These are phyloP conservation scores for Puccinia novopanici DNA, from an alignment of 1,284 basidiomycete genomes.

Conservation along the genomic window DNA sequence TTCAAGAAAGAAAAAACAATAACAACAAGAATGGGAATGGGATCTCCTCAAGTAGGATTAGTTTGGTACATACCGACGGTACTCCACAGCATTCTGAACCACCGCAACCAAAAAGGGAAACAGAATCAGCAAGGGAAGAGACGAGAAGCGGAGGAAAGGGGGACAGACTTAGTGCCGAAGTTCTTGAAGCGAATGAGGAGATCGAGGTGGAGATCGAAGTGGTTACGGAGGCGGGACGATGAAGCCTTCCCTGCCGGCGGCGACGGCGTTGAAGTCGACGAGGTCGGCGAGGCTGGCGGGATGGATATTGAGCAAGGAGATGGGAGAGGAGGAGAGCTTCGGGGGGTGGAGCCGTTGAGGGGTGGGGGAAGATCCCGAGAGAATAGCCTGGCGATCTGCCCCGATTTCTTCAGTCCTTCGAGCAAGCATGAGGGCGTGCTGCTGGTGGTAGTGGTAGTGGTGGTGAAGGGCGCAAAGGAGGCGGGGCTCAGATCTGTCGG, in stretches of 20 bases:
- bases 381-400: neutral
- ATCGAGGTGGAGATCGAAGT: neutral
- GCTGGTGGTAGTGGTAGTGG: too few relatives aligned
- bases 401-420: neutral
- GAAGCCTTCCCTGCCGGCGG: slow-evolving; percentile 11
- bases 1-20: neutral
- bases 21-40: neutral
- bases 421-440: neutral
- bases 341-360: neutral
- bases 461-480: too few relatives aligned
- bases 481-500: neutral
- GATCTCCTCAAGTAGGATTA: slow-evolving; percentile 4
- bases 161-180: neutral
- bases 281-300: neutral
- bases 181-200: neutral
- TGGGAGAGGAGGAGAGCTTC: too few relatives aligned
- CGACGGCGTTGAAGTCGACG: slow-evolving; percentile 20
- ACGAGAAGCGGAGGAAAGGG: neutral
- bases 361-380: neutral
- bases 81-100: slow-evolving; percentile 9
- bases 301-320: neutral
- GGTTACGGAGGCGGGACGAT: neutral
- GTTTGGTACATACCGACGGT: slow-evolving; percentile 2
- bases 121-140: neutral
- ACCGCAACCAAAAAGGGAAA: neutral